Evolutionary conservation across 805 yeast genomes (phyloP), one percentile per base, ranked within the genome.

Genomic region (Suhomyces emberorum): DNA sequence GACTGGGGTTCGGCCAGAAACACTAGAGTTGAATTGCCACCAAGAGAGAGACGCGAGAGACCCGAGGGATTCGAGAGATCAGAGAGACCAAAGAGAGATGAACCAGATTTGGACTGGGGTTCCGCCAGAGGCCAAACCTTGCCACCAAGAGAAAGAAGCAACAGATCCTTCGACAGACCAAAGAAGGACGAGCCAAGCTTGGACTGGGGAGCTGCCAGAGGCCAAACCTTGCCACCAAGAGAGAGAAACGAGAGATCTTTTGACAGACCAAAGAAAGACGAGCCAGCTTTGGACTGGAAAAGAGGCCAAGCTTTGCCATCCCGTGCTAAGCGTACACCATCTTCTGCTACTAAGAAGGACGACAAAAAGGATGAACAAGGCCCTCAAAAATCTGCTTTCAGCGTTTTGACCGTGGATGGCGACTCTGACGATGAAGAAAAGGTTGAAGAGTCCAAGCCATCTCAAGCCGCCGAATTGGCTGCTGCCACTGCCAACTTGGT

Each of bases 61-160:
- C 41, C 38, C 4, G 32, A 35, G 24, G 32, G 36, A 7, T 23
- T n/a, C 26, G 44, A 43, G 21, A 39, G 44, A 36, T 20, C 43
- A 20, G 40, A 43, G 35, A 65, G 69, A 59, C 42, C 46, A 39
- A 64, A 69, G 58, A 66, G 66, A 43, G 76, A 70, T 48, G 81
- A 72, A 49, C 76, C 78, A 34, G 76, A 77, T 23, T 61, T 79
- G 38, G 87, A 83, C 60, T 81, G 87, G 79, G 65, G 71, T 35
- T 46, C 69, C 7, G 77, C 72, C 32, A 65, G 78, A 55, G 43
- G 46, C 25, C 38, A 51, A 11, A 49, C 53, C 8, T 54, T 57
- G 38, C 65, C 66, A 33, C 56, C 68, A 26, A 58, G 66, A 51
- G 74, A 69, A 50, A 61, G 64, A 54, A 44, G 49, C 42, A 49